Percentiles rank a stretch among this genome's conserved stretches.
phyloP scores from a whole-genome alignment of 805 yeast species.

The Debaryomyces hansenii region DNA sequence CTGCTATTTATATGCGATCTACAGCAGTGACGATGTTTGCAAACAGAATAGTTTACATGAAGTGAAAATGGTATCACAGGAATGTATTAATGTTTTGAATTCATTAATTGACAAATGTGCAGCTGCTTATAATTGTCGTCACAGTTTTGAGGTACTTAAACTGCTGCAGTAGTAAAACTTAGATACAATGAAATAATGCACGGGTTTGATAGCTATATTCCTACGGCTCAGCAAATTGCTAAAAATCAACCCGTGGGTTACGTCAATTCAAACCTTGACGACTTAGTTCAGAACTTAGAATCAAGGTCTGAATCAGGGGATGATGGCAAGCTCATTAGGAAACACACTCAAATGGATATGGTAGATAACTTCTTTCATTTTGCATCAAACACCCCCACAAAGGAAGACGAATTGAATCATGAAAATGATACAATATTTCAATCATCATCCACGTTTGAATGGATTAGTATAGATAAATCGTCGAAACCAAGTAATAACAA shows the following conservation, averaged over 20 bases:
- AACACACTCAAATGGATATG: neutral
- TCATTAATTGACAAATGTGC: constrained; percentile 70
- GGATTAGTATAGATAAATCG: constrained; percentile 29
- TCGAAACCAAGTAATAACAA: neutral
- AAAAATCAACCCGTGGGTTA: constrained; percentile 30
- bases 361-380: neutral
- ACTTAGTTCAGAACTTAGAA: constrained; percentile 34
- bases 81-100: constrained; percentile 57
- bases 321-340: neutral
- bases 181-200: constrained; percentile 42
- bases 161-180: constrained; percentile 68
- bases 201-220: constrained; percentile 18
- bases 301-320: constrained; percentile 3
- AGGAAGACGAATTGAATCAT: neutral
- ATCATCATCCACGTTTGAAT: constrained; percentile 23
- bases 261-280: constrained; percentile 37
- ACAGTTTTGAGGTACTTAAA: constrained; percentile 68
- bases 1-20: constrained; percentile 74
- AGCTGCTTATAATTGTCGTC: constrained; percentile 72
- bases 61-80: constrained; percentile 48
- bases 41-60: constrained; percentile 44
- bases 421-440: neutral
- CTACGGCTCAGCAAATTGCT: constrained; percentile 25
- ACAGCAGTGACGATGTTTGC: constrained; percentile 61
- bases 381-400: neutral